Evolutionary conservation across 495 filamentous ascomycete genomes (phyloP).

Genomic region (Aspergillus sclerotioniger): DNA sequence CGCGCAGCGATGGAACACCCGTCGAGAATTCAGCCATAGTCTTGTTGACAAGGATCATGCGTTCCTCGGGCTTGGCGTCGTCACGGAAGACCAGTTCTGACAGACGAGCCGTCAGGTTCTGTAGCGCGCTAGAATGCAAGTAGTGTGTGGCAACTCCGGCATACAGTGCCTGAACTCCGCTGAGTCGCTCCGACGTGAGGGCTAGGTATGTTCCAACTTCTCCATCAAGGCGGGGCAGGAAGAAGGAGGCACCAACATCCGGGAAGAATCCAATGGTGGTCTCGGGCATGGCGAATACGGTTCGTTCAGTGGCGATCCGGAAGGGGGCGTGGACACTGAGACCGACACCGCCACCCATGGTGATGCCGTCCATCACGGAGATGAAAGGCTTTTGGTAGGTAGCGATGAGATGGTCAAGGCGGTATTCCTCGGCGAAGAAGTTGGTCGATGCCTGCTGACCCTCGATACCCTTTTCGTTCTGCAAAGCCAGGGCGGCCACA

Average conservation of each 20-base stretch:
- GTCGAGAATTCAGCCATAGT: conserved; percentile 91
- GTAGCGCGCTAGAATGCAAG: conserved; percentile 81
- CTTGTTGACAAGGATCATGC: conserved; percentile 68
- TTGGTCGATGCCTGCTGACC: conserved; percentile 69
- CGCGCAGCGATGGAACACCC: conserved; percentile 64
- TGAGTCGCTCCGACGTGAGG: conserved; percentile 77
- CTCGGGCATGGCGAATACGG: conserved; percentile 96
- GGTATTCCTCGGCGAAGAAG: conserved; percentile 91
- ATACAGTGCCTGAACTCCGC: conserved; percentile 77
- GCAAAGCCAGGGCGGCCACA: conserved; percentile 69
- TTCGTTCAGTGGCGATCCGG: conserved; percentile 92
- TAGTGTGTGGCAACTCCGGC: conserved; percentile 91
- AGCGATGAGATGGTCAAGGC: conserved; percentile 91
- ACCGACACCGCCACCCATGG: conserved; percentile 97
- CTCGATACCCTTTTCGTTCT: conserved; percentile 63
- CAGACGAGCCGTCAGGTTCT: conserved; percentile 76
- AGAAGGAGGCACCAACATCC: conserved; percentile 94
- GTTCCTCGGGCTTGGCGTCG: conserved; percentile 54
- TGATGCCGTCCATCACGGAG: conserved; percentile 95
- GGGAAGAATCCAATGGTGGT: conserved; percentile 98
- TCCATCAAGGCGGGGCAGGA: conserved; percentile 85
- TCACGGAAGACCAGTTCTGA: conserved; percentile 87
- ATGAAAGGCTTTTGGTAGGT: conserved; percentile 91
- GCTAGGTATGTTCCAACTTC: conserved; percentile 84
- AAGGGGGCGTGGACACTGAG: conserved; percentile 93